phyloP scores from a whole-genome alignment of 2,329 filamentous ascomycete genomes.

The Rutstroemia sp. region DNA sequence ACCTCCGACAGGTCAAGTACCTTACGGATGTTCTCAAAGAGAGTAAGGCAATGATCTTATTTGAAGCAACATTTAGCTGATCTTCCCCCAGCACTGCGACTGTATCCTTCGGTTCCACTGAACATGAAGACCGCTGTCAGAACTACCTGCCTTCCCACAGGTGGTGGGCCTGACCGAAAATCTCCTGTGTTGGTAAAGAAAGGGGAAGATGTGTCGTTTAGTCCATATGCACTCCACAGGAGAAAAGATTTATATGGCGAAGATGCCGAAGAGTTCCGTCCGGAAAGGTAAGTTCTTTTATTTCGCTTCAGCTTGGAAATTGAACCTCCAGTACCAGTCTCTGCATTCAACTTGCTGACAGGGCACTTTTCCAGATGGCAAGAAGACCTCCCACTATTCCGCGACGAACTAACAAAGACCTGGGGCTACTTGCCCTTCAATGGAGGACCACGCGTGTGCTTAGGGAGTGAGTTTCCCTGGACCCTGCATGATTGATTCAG shows the following conservation, averaged over 20 bases:
- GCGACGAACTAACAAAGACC: neutral
- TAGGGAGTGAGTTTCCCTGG: slow-evolving; percentile 40
- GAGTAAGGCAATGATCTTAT: neutral
- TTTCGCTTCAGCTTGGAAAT: too few relatives aligned
- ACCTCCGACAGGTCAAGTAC: neutral
- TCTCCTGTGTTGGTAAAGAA: slow-evolving; percentile 23
- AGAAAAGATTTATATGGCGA: slow-evolving; percentile 57
- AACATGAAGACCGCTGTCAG: slow-evolving; percentile 20
- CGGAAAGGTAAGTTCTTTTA: slow-evolving; percentile 59
- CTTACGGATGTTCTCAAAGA: slow-evolving; percentile 8
- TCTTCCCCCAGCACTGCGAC: slow-evolving; percentile 5
- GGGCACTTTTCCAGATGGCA: slow-evolving; percentile 27
- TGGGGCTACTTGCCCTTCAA: slow-evolving; percentile 76
- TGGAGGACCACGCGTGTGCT: slow-evolving; percentile 59
- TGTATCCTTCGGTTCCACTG: slow-evolving; percentile 25
- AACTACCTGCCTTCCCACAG: slow-evolving; percentile 25
- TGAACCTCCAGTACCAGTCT: too few relatives aligned
- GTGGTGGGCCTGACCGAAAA: slow-evolving; percentile 26
- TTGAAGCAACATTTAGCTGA: too few relatives aligned
- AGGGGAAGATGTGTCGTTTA: slow-evolving; percentile 20
- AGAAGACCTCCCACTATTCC: slow-evolving; percentile 22
- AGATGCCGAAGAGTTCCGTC: slow-evolving; percentile 62
- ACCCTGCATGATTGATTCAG: too few relatives aligned
- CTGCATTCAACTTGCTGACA: slow-evolving; percentile 34
- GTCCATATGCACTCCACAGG: slow-evolving; percentile 24